Conservation (phyloP, 2,329 filamentous ascomycete genomes). For the Paecilomyces variotii region DNA sequence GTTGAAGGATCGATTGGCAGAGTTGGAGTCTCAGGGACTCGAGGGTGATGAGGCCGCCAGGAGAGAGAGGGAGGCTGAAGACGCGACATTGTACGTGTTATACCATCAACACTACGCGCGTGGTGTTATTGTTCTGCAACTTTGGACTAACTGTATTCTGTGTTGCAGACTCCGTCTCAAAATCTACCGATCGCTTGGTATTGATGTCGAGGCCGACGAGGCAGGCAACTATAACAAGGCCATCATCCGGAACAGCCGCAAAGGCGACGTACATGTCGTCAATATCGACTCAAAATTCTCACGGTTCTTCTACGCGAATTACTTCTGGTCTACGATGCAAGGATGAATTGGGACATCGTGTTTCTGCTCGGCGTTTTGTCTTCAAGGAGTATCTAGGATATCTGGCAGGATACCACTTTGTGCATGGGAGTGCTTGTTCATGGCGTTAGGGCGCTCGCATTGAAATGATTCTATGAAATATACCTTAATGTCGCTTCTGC, state of each 20-base stretch:
- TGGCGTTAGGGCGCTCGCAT: background rate
- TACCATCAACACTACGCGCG: background rate
- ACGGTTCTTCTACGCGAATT: conserved; percentile 86
- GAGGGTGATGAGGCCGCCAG: conserved; percentile 57
- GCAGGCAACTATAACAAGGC: conserved; percentile 77
- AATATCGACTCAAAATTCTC: conserved; percentile 92
- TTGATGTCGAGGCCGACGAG: conserved; percentile 78
- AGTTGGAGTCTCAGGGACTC: conserved; percentile 78
- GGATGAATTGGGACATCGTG: conserved; percentile 14
- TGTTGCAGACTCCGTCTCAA: conserved; percentile 63
- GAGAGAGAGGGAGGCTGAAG: conserved; percentile 44
- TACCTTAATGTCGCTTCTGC: too few relatives aligned
- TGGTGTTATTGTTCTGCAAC: background rate
- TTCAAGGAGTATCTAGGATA: conserved; percentile 4
- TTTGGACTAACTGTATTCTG: background rate
- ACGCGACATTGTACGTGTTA: conserved; percentile 37
- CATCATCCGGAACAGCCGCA: conserved; percentile 73
- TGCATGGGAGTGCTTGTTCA: background rate
- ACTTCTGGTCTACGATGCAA: conserved; percentile 86
- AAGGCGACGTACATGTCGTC: conserved; percentile 89
- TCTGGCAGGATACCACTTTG: background rate
- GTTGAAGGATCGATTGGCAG: conserved; percentile 65
- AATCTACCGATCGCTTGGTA: conserved; percentile 83
- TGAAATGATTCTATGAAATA: background rate
- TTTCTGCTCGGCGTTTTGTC: conserved; percentile 11